A percentile compares a stretch with the other conserved stretches of the same genome.
Conservation (phyloP, 2,329 filamentous ascomycete species). For the Polytolypa hystricis region DNA sequence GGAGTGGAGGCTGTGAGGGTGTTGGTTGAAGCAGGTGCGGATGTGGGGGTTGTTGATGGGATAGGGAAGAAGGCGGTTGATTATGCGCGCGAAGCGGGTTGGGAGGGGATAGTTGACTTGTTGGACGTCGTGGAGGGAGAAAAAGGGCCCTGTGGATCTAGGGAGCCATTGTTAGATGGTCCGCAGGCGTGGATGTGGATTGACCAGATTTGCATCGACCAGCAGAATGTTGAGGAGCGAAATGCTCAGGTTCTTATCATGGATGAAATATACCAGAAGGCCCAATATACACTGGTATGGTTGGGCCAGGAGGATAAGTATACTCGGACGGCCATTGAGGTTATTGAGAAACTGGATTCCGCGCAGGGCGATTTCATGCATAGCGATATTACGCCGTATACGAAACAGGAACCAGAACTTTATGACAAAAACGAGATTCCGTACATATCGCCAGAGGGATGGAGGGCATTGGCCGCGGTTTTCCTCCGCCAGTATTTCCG, state of each 20-base stretch:
- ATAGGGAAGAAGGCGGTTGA: conserved; percentile 1
- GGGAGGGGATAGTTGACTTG: background rate
- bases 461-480: conserved; percentile 9
- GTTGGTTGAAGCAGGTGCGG: conserved; percentile 2
- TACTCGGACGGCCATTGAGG: conserved; percentile 6
- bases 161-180: background rate
- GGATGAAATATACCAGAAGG: conserved; percentile 11
- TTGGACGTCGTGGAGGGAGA: background rate
- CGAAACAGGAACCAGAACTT: background rate
- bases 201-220: conserved; percentile 13
- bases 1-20: background rate
- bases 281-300: conserved; percentile 14
- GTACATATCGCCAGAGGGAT: conserved; percentile 8
- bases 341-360: conserved; percentile 7
- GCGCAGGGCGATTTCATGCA: conserved; percentile 4
- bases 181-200: conserved; percentile 10
- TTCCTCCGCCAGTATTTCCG: conserved; percentile 14
- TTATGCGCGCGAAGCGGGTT: conserved; percentile 1
- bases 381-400: conserved; percentile 4
- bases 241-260: conserved; percentile 11
- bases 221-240: conserved; percentile 10
- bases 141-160: too few relatives aligned
- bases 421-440: conserved; percentile 8
- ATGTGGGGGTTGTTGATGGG: background rate
- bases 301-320: conserved; percentile 11